Conservation (phyloP, 257 asterid species). For the Solanum tarapatanum region DNA sequence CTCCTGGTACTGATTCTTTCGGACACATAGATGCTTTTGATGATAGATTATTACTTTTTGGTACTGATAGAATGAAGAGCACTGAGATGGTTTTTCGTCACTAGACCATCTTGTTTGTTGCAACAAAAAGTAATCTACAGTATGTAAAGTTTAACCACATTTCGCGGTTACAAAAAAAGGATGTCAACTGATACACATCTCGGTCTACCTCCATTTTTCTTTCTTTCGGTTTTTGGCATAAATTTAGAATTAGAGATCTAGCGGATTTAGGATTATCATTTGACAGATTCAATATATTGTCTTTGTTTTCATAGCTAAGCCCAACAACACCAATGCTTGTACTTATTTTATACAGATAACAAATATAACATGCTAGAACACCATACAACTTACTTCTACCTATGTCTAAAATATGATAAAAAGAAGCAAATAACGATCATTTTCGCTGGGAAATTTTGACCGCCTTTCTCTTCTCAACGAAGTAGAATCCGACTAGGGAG, state of each 20-base stretch:
- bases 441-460: conserved; percentile 10
- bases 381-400: neutral
- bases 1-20: conserved; percentile 71
- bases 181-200: neutral
- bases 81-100: conserved; percentile 51
- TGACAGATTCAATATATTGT: neutral
- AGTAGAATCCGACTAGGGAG: conserved; percentile 58
- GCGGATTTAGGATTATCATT: neutral
- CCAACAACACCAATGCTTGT: neutral
- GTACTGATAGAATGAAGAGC: conserved; percentile 59
- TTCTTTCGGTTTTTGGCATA: neutral
- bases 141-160: neutral
- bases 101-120: neutral
- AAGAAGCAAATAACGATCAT: neutral
- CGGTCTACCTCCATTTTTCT: neutral
- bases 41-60: conserved; percentile 50
- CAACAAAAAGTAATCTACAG: neutral
- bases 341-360: neutral
- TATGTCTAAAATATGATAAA: neutral
- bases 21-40: conserved; percentile 55
- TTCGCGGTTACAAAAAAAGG: neutral
- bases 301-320: neutral
- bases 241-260: neutral
- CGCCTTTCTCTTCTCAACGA: conserved; percentile 45
- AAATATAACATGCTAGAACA: neutral